Base-by-base conservation (phyloP, 768 basidiomycete genomes). In the Mycena venus region DNA sequence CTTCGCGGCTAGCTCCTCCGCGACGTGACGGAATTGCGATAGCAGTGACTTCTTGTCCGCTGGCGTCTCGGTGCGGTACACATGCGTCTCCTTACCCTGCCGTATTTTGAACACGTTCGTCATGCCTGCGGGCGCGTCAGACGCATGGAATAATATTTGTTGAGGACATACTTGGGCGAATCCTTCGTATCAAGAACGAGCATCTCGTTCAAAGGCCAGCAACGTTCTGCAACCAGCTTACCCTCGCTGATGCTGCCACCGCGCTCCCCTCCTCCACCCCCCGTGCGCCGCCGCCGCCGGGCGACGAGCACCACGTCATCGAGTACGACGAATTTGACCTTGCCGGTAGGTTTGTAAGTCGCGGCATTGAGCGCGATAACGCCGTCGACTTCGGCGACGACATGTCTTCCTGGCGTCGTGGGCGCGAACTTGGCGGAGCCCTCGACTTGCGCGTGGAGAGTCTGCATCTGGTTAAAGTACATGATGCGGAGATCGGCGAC, bases 31-130 rank as follows among this genome's bases (percentile, higher is more conserved):
- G 85, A 99, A 96, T 74, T 96, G 93, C 0, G 91, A 83, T 17
- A 99, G 88, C 0, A 99, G 88, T 11, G 88, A 86, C 83, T 95
- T 97, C 87, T 99, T 99, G 79, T 99, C 96, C 29, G 92, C 86
- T 0, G 91, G 79, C 10, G 88, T 88, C 70, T 97, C 95, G 3
- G 95, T 95, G 40, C 97, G 92, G 82, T 96, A 99, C 9, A 99
- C 96, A 80, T 97, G 93, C 0, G 95, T 95, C 82, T 99, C 98
- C 82, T 98, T 98, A 6, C 95, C 93, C 72, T 97, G 92, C 73
- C 94, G 89, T 75, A 99, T 92, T 86, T 99, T 99, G 88, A 99
- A 95, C 4, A 99, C 97, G 78, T 99, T 98, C n/a, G 93, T 96
- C 88, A 99, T 93, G 60, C 85, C 93, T 91, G 61, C 21, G 64